A percentile compares a stretch with the other conserved stretches of the same genome.
These are phyloP conservation scores for Termitomyces sp. DNA, from an alignment of 768 basidiomycete species.

Conservation along the genomic window DNA sequence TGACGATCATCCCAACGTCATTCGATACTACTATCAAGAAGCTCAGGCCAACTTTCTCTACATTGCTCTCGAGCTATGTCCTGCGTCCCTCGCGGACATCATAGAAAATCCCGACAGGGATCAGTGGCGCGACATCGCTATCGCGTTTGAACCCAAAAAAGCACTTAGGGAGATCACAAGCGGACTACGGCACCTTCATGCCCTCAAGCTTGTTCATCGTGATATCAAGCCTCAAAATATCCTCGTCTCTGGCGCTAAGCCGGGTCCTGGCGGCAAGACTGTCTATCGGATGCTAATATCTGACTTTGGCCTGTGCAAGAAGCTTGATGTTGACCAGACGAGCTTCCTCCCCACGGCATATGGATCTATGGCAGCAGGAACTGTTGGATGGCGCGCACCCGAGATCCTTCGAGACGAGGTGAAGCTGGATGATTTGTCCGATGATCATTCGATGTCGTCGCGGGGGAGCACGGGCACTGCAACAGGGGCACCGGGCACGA, in stretches of 20 bases:
- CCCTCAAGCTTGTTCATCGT: conserved; percentile 93
- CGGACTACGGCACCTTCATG: conserved; percentile 88
- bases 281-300: conserved; percentile 86
- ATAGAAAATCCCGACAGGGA: conserved; percentile 72
- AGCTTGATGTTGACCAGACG: conserved; percentile 92
- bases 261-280: conserved; percentile 33
- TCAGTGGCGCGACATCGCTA: conserved; percentile 72
- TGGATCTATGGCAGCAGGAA: conserved; percentile 87
- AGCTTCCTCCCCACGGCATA: conserved; percentile 92
- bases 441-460: conserved; percentile 66
- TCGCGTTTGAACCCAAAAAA: conserved; percentile 81
- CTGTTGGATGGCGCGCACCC: conserved; percentile 96
- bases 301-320: conserved; percentile 96
- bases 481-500: conserved; percentile 33
- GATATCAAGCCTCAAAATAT: conserved; percentile 99
- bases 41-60: conserved; percentile 91
- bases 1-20: conserved; percentile 98
- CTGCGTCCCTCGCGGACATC: conserved; percentile 84
- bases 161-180: conserved; percentile 84
- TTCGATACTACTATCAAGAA: conserved; percentile 98
- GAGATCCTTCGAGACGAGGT: conserved; percentile 95
- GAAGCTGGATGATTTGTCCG: conserved; percentile 76
- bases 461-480: conserved; percentile 60
- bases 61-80: conserved; percentile 95
- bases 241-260: conserved; percentile 73